A percentile compares a stretch with the other conserved stretches of the same genome.
Evolutionary conservation across 1,139 yeast species (phyloP).

Genomic region (Kurtzmaniella natalensis): DNA sequence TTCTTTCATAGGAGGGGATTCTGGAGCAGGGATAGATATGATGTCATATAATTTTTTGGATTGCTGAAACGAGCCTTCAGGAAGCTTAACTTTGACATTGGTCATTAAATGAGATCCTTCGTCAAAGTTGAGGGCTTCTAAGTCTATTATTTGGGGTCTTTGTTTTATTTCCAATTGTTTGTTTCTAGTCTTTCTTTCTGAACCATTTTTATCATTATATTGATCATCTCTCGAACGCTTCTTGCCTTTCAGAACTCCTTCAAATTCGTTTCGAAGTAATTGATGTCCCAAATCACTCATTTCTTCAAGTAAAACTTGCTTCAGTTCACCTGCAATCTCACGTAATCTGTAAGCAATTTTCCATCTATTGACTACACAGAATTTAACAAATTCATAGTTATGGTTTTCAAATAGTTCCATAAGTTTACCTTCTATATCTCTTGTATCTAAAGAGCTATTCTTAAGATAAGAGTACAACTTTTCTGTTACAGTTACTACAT

Average conservation of each 20-base stretch:
- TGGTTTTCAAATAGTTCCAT: constrained; percentile 49
- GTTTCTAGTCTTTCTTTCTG: constrained; percentile 6
- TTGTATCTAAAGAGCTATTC: constrained; percentile 21
- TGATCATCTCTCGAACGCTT: constrained; percentile 10
- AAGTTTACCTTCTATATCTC: constrained; percentile 48
- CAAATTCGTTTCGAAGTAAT: constrained; percentile 25
- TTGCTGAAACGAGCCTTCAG: constrained; percentile 79
- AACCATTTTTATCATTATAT: constrained; percentile 9
- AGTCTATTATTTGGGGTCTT: constrained; percentile 61
- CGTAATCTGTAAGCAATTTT: constrained; percentile 52
- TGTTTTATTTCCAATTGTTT: constrained; percentile 15
- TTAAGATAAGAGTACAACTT: constrained; percentile 9
- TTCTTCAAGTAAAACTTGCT: constrained; percentile 20
- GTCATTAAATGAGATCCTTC: constrained; percentile 72
- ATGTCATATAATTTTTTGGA: constrained; percentile 76
- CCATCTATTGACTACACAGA: constrained; percentile 49
- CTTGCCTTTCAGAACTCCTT: constrained; percentile 5
- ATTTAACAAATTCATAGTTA: constrained; percentile 44
- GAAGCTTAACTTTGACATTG: constrained; percentile 63
- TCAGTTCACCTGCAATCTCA: constrained; percentile 31
- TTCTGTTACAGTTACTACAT: constrained; percentile 13
- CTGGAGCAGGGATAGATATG: constrained; percentile 69
- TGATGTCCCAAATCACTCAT: constrained; percentile 21
- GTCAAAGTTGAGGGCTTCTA: constrained; percentile 61
- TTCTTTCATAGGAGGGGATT: constrained; percentile 48